Percentiles rank a stretch among this genome's conserved stretches.
Evolutionary conservation across 1,139 yeast species (phyloP).

Genomic region (Nakaseomyces delphensis): DNA sequence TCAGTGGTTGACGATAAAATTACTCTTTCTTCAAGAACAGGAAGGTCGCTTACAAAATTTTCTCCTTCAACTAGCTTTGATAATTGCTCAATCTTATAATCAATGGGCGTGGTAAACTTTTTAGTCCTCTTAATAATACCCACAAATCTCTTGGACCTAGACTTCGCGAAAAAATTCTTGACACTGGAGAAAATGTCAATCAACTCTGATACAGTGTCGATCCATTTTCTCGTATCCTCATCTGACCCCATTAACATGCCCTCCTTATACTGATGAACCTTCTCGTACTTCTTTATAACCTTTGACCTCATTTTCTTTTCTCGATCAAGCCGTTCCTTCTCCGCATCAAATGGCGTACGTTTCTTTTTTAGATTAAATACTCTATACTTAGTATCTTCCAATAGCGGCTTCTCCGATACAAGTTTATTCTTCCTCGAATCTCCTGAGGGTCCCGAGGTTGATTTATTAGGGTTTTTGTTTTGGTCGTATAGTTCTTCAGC

Average conservation of each 20-base stretch:
- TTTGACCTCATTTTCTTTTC: conserved; percentile 51
- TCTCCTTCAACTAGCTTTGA: conserved; percentile 60
- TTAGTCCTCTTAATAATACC: conserved; percentile 59
- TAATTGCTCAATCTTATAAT: conserved; percentile 62
- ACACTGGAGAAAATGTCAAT: conserved; percentile 75
- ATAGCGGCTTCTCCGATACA: conserved; percentile 29
- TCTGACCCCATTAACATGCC: conserved; percentile 47
- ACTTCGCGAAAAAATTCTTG: conserved; percentile 68
- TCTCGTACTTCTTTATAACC: conserved; percentile 56
- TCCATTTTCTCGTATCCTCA: conserved; percentile 70
- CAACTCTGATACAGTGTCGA: conserved; percentile 72
- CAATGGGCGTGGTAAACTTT: conserved; percentile 54
- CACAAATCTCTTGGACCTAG: conserved; percentile 57
- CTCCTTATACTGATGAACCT: conserved; percentile 50
- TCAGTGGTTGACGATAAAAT: conserved; percentile 37
- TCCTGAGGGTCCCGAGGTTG: conserved; percentile 8
- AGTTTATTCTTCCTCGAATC: conserved; percentile 13
- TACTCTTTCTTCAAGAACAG: conserved; percentile 35
- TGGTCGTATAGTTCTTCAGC: conserved; percentile 22
- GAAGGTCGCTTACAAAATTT: conserved; percentile 30
- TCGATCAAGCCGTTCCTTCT: conserved; percentile 48
- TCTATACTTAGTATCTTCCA: conserved; percentile 32
- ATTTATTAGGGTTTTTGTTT: conserved; percentile 19
- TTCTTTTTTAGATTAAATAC: conserved; percentile 26
- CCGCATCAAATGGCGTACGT: conserved; percentile 38